A percentile compares a stretch with the other conserved stretches of the same genome.
These are phyloP conservation scores for Sanghuangporus sanghuang DNA, from an alignment of 1,284 basidiomycete species.

Conservation along the genomic window DNA sequence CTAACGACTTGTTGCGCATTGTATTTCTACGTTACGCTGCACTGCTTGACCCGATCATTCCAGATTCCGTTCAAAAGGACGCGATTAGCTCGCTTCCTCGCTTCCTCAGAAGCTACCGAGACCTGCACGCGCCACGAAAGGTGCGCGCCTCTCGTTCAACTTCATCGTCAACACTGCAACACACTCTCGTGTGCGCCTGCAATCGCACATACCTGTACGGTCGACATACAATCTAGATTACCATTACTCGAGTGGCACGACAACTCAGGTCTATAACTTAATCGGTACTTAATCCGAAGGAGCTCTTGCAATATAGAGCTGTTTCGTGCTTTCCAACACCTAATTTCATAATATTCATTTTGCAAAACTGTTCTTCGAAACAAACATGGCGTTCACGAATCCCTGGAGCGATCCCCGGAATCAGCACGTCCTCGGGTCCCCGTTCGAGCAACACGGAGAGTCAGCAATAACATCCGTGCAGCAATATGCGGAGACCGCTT, in stretches of 20 bases:
- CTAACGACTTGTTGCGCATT: conserved; percentile 9
- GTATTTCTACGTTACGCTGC: conserved; percentile 12
- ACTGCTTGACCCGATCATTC: conserved; percentile 10
- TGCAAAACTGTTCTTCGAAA: background rate
- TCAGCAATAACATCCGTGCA: background rate
- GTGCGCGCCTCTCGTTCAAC: conserved; percentile 1
- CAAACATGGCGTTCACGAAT: conserved; percentile 4
- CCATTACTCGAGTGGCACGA: background rate
- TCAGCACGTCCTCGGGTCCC: conserved; percentile 5
- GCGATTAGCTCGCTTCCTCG: conserved; percentile 10
- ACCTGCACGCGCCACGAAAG: background rate
- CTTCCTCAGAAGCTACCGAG: conserved; percentile 9
- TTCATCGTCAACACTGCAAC: background rate
- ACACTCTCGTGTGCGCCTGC: background rate
- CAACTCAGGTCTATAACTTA: background rate
- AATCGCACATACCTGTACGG: background rate
- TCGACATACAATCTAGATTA: background rate
- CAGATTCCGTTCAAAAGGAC: conserved; percentile 13
- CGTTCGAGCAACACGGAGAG: conserved; percentile 4
- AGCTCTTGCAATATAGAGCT: background rate
- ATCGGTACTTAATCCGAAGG: background rate
- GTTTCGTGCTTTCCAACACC: background rate
- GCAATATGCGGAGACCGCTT: background rate
- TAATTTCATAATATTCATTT: background rate
- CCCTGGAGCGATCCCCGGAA: conserved; percentile 6